These are phyloP conservation scores for Leccinum uliginosum DNA, from an alignment of 768 basidiomycete species.

Conservation along the genomic window DNA sequence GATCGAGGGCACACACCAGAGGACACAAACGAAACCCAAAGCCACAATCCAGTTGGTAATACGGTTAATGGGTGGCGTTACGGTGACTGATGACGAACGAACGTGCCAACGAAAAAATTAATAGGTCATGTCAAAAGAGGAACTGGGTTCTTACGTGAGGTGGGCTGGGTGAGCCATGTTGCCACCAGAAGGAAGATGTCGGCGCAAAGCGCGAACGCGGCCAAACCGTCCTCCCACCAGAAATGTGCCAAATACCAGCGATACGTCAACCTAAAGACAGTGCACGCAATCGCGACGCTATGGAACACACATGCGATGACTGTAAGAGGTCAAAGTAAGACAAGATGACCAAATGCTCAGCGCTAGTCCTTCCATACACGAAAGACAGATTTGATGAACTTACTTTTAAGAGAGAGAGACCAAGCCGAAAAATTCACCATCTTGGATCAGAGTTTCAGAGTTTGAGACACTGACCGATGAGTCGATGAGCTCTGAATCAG, in stretches of 20 bases:
- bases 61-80: background rate
- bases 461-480: background rate
- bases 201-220: conserved; percentile 16
- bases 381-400: background rate
- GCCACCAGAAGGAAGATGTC: conserved; percentile 15
- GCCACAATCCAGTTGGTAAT: conserved; percentile 10
- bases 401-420: conserved; percentile 15
- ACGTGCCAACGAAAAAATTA: background rate
- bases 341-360: background rate
- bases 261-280: conserved; percentile 21
- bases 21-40: conserved; percentile 14
- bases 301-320: conserved; percentile 17
- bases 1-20: conserved; percentile 14
- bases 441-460: background rate
- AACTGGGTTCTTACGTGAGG: conserved; percentile 1
- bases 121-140: too few relatives aligned
- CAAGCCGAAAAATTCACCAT: conserved; percentile 4
- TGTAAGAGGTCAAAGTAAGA: conserved; percentile 1
- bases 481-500: background rate
- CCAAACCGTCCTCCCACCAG: conserved; percentile 31
- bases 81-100: background rate
- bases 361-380: background rate
- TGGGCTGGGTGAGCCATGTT: conserved; percentile 1
- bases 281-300: conserved; percentile 20
- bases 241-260: conserved; percentile 18